phyloP scores from a whole-genome alignment of 2,329 filamentous ascomycete genomes.

The Nakataea oryzae region DNA sequence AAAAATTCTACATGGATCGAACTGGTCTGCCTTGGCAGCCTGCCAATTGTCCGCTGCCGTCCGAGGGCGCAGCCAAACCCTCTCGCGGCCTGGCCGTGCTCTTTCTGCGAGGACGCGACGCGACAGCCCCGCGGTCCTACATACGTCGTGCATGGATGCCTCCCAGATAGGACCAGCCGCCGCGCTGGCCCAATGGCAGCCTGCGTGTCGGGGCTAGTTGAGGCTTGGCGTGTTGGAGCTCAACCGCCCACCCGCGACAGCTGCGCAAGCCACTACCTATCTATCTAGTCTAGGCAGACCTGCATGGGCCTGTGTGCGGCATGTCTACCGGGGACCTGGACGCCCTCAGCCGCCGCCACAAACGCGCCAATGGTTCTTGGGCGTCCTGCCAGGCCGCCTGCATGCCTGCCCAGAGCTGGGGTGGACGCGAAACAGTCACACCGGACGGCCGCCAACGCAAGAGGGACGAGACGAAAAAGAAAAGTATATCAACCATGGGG shows the following conservation, averaged over 20 bases:
- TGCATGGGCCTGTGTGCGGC: too few relatives aligned
- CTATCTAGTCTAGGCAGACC: too few relatives aligned
- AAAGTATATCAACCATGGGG: neutral
- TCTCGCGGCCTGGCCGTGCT: too few relatives aligned
- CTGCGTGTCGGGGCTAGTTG: neutral
- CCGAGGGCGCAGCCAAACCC: too few relatives aligned
- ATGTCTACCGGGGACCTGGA: too few relatives aligned
- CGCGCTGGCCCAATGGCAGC: neutral
- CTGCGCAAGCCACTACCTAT: neutral
- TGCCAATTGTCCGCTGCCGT: too few relatives aligned
- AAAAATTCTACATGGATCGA: too few relatives aligned
- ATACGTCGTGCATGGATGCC: neutral
- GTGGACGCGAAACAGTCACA: neutral
- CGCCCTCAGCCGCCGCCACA: neutral
- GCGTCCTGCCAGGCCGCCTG: neutral
- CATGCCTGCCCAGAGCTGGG: neutral
- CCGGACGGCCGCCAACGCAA: neutral
- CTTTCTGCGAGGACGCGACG: too few relatives aligned
- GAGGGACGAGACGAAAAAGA: neutral
- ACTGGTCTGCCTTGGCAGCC: too few relatives aligned
- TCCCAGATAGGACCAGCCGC: neutral
- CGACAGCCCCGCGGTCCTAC: neutral
- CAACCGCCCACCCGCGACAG: neutral
- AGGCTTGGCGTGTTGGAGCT: too few relatives aligned
- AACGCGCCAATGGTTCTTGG: neutral